phyloP scores from a whole-genome alignment of 805 yeast species.

The Spathaspora arborariae region DNA sequence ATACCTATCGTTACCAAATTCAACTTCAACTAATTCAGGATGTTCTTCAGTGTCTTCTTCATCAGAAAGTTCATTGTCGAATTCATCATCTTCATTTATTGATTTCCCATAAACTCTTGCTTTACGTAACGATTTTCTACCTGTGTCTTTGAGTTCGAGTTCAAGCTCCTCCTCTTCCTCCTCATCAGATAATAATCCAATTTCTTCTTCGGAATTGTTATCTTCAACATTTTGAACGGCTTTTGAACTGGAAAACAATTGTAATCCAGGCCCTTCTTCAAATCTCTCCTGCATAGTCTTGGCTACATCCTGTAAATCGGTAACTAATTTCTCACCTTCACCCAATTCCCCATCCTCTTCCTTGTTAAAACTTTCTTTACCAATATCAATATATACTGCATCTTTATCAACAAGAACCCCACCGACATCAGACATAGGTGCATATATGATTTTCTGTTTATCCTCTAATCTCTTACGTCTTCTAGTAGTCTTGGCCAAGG shows the following conservation, averaged over 20 bases:
- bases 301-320: slow-evolving; percentile 70
- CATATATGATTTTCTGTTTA: slow-evolving; percentile 89
- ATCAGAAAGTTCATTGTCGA: slow-evolving; percentile 37
- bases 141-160: slow-evolving; percentile 35
- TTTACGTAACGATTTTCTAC: slow-evolving; percentile 62
- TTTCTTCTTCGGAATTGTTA: slow-evolving; percentile 33
- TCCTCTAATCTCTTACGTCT: slow-evolving; percentile 92
- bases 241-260: slow-evolving; percentile 63
- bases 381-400: slow-evolving; percentile 91
- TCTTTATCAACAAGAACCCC: slow-evolving; percentile 96
- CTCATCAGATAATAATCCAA: slow-evolving; percentile 23
- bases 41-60: slow-evolving; percentile 37
- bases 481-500: slow-evolving; percentile 47
- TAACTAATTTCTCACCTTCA: slow-evolving; percentile 82
- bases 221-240: slow-evolving; percentile 38
- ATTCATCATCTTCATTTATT: slow-evolving; percentile 44
- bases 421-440: slow-evolving; percentile 99
- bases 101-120: slow-evolving; percentile 58
- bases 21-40: slow-evolving; percentile 45
- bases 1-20: slow-evolving; percentile 34
- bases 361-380: slow-evolving; percentile 53
- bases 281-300: slow-evolving; percentile 56
- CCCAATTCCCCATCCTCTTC: slow-evolving; percentile 57
- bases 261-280: slow-evolving; percentile 64
- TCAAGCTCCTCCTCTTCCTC: slow-evolving; percentile 30